Base-by-base conservation (phyloP, 2,329 filamentous ascomycete species). In the Epichloe baconii region DNA sequence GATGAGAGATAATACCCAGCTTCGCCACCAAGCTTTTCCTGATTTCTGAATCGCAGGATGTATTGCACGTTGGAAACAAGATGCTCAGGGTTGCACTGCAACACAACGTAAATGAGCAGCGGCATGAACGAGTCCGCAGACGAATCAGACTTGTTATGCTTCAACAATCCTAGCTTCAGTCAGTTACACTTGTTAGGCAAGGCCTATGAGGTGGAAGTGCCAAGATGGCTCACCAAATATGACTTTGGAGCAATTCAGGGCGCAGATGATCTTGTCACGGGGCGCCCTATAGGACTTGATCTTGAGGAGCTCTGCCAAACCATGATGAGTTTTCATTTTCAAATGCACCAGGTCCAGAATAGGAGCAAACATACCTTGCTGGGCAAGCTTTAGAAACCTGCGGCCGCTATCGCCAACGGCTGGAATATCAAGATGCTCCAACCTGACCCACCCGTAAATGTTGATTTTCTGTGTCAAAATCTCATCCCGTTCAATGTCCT, bases 191-290 rank as follows among this genome's bases (percentile, higher is more conserved):
- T 15, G 17, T 17, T 19, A 15, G 12, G 26, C 23, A 36, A 36
- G 35, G 31, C 42, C 31, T 43, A n/a, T 34, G 23, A 19, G 37
- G 31, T 31, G 31, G 31, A 7, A 4, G 14, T 7, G 8, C 44
- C 12, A 37, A n/a, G 6, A 8, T 4, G 19, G 60, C 76, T 58
- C 68, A 88, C 86, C 93, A 67, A 98, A 97, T 56, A 98, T 97
- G 56, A 98, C 94, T 69, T 98, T 98, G 79, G 93, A 98, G 71
- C 90, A 96, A 69, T 98, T 98, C 51, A 98, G 72, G 44, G 97
- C 88, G 66, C 93, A 98, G 47, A 98, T 97, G 51, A 98, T 93
- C 69, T 98, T 98, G 72, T 98, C 93, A 59, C 93, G 76, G 4
- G 93, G 93, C n/a, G 93, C 93, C 58, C 94, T 82, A 64, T 98